Evolutionary conservation across 495 filamentous ascomycete species (phyloP).

Genomic region (Melanomma pulvis-pyrius): DNA sequence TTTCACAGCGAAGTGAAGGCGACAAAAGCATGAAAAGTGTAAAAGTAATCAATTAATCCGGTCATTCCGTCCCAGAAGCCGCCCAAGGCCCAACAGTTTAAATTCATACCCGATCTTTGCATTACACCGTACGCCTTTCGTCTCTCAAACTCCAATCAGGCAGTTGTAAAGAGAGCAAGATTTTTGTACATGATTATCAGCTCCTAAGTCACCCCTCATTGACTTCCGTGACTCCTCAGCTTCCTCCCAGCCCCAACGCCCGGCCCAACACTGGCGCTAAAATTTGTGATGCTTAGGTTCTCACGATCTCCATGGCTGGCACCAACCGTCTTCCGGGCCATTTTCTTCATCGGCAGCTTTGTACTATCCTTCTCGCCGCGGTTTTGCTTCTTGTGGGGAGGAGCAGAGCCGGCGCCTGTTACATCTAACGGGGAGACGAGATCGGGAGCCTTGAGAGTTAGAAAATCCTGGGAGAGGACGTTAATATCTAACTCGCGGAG

Average conservation of each 20-base stretch:
- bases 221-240: slow-evolving; percentile 41
- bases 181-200: not conserved
- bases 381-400: slow-evolving; percentile 41
- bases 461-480: slow-evolving; percentile 35
- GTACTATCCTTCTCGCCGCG: slow-evolving; percentile 27
- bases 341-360: slow-evolving; percentile 45
- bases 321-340: slow-evolving; percentile 41
- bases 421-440: slow-evolving; percentile 21
- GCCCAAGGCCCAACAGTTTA: not conserved
- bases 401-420: slow-evolving; percentile 12
- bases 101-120: not conserved
- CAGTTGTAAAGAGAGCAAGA: not conserved
- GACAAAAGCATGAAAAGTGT: not conserved
- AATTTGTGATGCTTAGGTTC: slow-evolving; percentile 38
- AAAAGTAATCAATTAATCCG: not conserved
- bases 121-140: not conserved
- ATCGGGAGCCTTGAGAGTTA: slow-evolving; percentile 20
- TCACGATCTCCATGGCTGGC: slow-evolving; percentile 34
- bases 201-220: not conserved
- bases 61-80: not conserved
- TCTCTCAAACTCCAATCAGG: not conserved
- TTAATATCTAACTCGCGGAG: slow-evolving; percentile 49
- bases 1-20: too few relatives aligned
- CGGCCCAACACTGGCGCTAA: slow-evolving; percentile 33
- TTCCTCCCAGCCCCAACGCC: slow-evolving; percentile 33